These are phyloP conservation scores for Spergularia azorica DNA, from an alignment of 179 eudicot species.

Conservation along the genomic window DNA sequence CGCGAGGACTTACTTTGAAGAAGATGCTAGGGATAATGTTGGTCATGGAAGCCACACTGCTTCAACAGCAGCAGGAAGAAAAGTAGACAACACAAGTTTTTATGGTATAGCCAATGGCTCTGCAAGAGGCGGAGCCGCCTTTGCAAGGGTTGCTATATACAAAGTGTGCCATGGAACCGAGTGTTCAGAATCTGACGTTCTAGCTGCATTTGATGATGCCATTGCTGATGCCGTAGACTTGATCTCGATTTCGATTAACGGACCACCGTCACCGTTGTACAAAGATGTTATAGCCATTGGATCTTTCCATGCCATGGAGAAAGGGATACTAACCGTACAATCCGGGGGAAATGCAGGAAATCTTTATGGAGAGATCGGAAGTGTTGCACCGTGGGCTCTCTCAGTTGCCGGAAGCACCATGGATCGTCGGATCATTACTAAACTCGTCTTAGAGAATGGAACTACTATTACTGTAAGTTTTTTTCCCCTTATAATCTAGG, in stretches of 20 bases:
- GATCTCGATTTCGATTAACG: conserved; percentile 45
- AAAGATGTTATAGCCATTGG: conserved; percentile 47
- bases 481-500: no score
- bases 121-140: conserved; percentile 53
- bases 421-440: conserved; percentile 40
- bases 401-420: conserved; percentile 54
- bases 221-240: conserved; percentile 67
- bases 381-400: conserved; percentile 59
- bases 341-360: conserved; percentile 54
- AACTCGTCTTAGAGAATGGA: conserved; percentile 42
- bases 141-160: conserved; percentile 52
- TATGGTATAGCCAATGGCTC: conserved; percentile 45
- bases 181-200: conserved; percentile 38
- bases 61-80: conserved; percentile 51
- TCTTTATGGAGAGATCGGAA: background rate
- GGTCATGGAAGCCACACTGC: conserved; percentile 67
- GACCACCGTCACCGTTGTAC: conserved; percentile 1
- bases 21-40: conserved; percentile 39
- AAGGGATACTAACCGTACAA: conserved; percentile 45
- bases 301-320: conserved; percentile 55
- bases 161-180: conserved; percentile 41
- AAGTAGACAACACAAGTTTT: conserved; percentile 31
- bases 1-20: conserved; percentile 35
- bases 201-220: conserved; percentile 66
- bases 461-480: background rate